Conservation (phyloP, 495 filamentous ascomycete species). For the Penicillium ochrochloron region DNA sequence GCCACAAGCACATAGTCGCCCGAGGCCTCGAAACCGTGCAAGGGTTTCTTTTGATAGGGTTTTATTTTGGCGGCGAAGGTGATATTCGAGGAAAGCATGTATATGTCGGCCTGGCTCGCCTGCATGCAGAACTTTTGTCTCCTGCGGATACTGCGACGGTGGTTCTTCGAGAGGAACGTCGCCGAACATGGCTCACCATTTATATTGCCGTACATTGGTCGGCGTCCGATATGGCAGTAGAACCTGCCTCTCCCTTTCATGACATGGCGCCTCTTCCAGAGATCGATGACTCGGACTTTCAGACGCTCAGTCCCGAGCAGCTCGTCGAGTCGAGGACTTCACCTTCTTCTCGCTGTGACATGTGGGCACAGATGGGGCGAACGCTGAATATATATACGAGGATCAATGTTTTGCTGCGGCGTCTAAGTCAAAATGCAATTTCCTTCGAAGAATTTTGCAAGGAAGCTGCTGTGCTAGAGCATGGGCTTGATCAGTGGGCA, state of each 20-base stretch:
- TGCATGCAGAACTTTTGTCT: not conserved
- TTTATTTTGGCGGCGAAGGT: conserved; percentile 2
- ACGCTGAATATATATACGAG: not conserved
- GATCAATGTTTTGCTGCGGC: not conserved
- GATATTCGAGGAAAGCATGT: conserved; percentile 2
- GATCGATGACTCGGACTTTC: not conserved
- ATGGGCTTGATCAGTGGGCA: not conserved
- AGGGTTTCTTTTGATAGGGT: not conserved
- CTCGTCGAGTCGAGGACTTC: not conserved
- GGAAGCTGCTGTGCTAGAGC: not conserved
- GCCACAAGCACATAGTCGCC: not conserved
- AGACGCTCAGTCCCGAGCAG: not conserved
- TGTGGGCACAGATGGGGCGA: not conserved
- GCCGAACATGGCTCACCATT: not conserved
- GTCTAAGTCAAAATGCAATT: not conserved
- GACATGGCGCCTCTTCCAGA: not conserved
- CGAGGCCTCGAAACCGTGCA: not conserved
- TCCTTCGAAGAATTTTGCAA: not conserved
- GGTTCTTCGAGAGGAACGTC: not conserved
- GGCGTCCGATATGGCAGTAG: not conserved
- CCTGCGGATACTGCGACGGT: conserved; percentile 2
- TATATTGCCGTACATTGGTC: not conserved
- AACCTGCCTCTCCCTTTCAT: not conserved
- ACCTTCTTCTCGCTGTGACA: not conserved
- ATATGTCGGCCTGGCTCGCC: not conserved